phyloP scores from a whole-genome alignment of 2,329 filamentous ascomycete species.

The Herpotrichia juniperi region DNA sequence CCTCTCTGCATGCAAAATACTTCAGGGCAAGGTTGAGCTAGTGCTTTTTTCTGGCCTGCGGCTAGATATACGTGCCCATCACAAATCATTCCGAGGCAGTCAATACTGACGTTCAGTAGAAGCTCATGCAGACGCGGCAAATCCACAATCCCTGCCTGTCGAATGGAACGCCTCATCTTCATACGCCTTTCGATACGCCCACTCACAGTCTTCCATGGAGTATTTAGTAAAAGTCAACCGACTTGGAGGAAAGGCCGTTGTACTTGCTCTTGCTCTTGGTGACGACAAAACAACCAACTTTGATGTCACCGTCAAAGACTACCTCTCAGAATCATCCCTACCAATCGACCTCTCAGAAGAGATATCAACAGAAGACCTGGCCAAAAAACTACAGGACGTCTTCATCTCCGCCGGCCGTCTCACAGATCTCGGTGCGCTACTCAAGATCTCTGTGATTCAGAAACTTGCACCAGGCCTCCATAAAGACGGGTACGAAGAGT shows the following conservation, averaged over 20 bases:
- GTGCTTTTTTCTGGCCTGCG: no score
- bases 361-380: constrained; percentile 51
- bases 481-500: constrained; percentile 78
- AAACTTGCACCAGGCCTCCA: constrained; percentile 78
- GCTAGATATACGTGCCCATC: no score
- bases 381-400: constrained; percentile 57
- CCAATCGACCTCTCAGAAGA: constrained; percentile 58
- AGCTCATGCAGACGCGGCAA: constrained; percentile 61
- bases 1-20: no score
- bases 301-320: constrained; percentile 77
- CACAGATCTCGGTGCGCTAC: constrained; percentile 68
- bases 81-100: not conserved
- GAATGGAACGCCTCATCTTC: constrained; percentile 80
- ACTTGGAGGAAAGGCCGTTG: constrained; percentile 81
- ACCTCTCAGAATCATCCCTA: constrained; percentile 68
- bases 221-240: constrained; percentile 83
- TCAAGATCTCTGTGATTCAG: constrained; percentile 83
- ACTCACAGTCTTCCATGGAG: constrained; percentile 82
- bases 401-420: constrained; percentile 79
- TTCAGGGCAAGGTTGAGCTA: no score
- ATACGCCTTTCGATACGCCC: constrained; percentile 85
- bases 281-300: constrained; percentile 82
- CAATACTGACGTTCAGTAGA: constrained; percentile 52
- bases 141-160: constrained; percentile 67
- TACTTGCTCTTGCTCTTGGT: constrained; percentile 78